phyloP scores from a whole-genome alignment of 2,329 filamentous ascomycete genomes.

The Colletotrichum horii region DNA sequence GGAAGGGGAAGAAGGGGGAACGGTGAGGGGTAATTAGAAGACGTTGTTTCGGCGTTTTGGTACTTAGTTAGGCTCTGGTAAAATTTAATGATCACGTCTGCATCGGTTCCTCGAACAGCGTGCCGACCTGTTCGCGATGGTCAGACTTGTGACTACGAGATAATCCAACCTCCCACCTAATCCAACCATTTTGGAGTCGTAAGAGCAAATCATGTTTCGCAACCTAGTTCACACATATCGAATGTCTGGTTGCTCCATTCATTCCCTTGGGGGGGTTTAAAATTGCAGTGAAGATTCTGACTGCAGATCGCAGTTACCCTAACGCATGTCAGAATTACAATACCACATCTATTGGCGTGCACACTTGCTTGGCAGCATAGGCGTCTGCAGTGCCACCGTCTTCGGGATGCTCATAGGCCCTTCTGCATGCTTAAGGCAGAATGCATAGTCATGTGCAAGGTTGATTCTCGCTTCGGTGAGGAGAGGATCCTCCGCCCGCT shows the following conservation, averaged over 20 bases:
- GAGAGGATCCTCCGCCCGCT: too few relatives aligned
- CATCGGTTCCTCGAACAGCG: background rate
- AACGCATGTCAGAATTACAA: background rate
- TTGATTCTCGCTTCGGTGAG: too few relatives aligned
- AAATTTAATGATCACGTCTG: background rate
- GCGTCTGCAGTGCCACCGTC: background rate
- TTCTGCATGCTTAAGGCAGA: background rate
- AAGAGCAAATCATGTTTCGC: background rate
- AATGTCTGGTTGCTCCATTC: too few relatives aligned
- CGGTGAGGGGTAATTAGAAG: background rate
- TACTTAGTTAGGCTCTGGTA: fast-evolving
- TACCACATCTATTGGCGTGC: background rate
- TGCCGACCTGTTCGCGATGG: fast-evolving
- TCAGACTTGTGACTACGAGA: background rate
- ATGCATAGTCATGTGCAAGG: too few relatives aligned
- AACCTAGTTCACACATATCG: fast-evolving
- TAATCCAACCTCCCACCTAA: fast-evolving
- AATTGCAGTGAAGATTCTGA: background rate
- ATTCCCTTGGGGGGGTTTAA: background rate
- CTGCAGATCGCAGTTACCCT: too few relatives aligned
- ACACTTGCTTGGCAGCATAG: background rate
- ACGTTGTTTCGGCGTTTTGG: background rate
- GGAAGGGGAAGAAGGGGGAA: background rate
- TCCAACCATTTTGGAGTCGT: background rate
- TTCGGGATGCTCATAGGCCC: background rate